Conservation (phyloP, 139 green algal genomes). For the Volvox africanus region DNA sequence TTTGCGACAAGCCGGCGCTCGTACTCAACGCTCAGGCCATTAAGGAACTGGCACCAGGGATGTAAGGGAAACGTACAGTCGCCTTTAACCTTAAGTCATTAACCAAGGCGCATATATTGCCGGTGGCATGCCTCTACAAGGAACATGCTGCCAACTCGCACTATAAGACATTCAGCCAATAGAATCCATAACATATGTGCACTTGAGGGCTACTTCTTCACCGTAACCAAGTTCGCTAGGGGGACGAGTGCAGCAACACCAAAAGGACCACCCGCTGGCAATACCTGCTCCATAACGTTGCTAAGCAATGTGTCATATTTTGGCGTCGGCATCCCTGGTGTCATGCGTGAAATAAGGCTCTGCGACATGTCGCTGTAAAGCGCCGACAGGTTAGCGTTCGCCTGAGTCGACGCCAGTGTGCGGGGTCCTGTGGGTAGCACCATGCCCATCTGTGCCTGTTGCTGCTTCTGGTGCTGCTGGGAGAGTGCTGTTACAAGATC, state of each 20-base stretch:
- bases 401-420: conserved; percentile 1
- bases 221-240: no score
- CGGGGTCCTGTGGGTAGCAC: conserved; percentile 21
- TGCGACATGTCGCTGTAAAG: conserved; percentile 21
- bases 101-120: no score
- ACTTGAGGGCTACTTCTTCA: no score
- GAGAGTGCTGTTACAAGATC: conserved; percentile 12
- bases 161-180: no score
- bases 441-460: conserved; percentile 40
- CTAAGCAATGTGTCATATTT: background rate
- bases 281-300: conserved; percentile 39
- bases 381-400: background rate
- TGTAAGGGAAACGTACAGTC: no score
- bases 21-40: conserved; percentile 77
- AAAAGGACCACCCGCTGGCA: background rate
- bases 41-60: conserved; percentile 7
- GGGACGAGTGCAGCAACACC: background rate
- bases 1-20: conserved; percentile 85
- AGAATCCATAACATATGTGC: no score
- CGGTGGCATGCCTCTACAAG: no score
- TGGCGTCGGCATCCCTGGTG: background rate
- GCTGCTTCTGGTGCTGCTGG: conserved; percentile 53
- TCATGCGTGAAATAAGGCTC: background rate
- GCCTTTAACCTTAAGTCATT: no score
- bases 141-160: no score